Evolutionary conservation across 148 eudicot species (phyloP).

Genomic region (Hydrangea macrophylla): DNA sequence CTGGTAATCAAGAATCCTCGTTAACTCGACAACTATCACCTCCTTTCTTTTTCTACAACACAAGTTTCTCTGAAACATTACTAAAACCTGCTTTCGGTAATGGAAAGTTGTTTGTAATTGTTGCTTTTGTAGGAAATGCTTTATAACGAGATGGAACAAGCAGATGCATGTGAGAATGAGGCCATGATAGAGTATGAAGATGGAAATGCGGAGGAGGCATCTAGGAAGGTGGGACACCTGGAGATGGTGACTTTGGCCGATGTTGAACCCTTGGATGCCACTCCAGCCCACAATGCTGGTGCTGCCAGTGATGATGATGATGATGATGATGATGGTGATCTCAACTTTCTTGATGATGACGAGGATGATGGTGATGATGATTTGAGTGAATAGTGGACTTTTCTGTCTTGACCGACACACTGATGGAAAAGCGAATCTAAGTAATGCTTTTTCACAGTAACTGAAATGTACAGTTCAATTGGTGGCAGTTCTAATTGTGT

Average conservation of each 20-base stretch:
- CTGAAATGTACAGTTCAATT: conserved; percentile 2
- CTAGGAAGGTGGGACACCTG: conserved; percentile 40
- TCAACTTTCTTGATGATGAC: conserved; percentile 46
- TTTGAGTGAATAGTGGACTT: conserved; percentile 25
- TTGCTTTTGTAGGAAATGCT: conserved; percentile 45
- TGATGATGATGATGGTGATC: conserved; percentile 26
- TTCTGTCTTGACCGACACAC: neutral
- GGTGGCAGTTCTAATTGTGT: neutral
- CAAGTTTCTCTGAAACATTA: neutral
- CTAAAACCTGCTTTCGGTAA: neutral
- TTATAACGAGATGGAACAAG: conserved; percentile 47
- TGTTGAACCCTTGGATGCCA: conserved; percentile 55
- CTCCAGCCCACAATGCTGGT: conserved; percentile 35
- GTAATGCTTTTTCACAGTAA: neutral
- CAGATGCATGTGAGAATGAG: conserved; percentile 63
- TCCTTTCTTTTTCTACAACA: neutral
- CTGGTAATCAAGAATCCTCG: too few relatives aligned
- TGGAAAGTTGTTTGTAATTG: neutral
- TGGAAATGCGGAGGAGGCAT: conserved; percentile 37
- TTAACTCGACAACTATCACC: neutral
- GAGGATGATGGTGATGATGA: too few relatives aligned
- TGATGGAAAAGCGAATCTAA: neutral
- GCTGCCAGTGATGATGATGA: conserved; percentile 41
- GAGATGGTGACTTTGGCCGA: conserved; percentile 62
- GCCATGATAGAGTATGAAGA: conserved; percentile 60